A percentile compares a stretch with the other conserved stretches of the same genome.
phyloP scores from a whole-genome alignment of 345 rosid species.

The Eucalyptus curtisii region DNA sequence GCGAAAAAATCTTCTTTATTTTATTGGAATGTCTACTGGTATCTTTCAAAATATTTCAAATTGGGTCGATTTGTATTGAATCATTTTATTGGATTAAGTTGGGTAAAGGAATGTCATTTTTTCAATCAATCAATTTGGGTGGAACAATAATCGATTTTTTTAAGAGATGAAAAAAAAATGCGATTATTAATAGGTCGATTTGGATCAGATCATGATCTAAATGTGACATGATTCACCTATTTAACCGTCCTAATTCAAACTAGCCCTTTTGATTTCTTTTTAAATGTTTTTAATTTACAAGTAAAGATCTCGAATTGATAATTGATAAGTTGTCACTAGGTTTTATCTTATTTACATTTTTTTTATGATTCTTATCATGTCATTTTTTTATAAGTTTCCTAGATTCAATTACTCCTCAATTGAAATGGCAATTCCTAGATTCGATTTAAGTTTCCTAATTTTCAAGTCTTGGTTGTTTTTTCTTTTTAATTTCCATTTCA shows the following conservation, averaged over 20 bases:
- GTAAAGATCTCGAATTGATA: background rate
- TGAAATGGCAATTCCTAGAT: too few species aligned
- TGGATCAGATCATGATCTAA: accelerated
- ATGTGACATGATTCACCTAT: background rate
- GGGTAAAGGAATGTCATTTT: background rate
- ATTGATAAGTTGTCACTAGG: background rate
- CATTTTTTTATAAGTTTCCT: background rate
- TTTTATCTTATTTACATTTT: too few species aligned
- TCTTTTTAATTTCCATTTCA: background rate
- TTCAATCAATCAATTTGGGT: background rate
- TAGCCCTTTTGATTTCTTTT: background rate
- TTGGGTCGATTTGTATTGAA: too few species aligned
- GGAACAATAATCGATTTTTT: too few species aligned
- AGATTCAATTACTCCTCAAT: too few species aligned
- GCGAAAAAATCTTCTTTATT: background rate
- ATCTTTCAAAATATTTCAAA: background rate
- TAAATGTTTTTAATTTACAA: background rate
- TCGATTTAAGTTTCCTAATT: background rate
- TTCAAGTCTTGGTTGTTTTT: background rate
- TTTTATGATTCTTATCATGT: accelerated
- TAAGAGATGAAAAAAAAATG: accelerated
- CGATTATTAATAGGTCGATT: too few species aligned
- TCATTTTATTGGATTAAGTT: too few species aligned
- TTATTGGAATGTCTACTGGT: background rate
- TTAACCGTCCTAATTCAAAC: background rate